Evolutionary conservation across 2,329 filamentous ascomycete species (phyloP).

Genomic region (Ceratocystis lukuohia): DNA sequence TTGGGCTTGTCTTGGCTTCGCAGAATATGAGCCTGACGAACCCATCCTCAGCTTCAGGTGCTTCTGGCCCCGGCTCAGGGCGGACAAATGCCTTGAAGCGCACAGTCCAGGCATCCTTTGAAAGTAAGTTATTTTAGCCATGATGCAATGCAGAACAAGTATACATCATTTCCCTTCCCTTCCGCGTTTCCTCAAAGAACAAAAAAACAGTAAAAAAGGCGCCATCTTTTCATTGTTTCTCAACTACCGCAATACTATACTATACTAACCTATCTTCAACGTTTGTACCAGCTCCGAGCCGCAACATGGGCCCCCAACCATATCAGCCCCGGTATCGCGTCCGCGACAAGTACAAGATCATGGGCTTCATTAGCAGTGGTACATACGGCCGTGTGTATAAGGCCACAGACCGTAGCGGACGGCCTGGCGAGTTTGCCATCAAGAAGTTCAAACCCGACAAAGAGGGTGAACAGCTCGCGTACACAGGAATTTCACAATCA

Average conservation of each 20-base stretch:
- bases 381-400: constrained; percentile 99
- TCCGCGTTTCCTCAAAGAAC: too few species aligned
- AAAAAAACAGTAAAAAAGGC: too few species aligned
- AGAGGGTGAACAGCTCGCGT: constrained; percentile 85
- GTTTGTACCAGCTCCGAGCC: background rate
- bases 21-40: constrained; percentile 40
- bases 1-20: background rate
- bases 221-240: too few species aligned
- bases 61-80: constrained; percentile 36
- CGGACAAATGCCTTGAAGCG: constrained; percentile 41
- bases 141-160: background rate
- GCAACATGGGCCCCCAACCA: constrained; percentile 17
- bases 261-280: background rate
- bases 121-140: constrained; percentile 26
- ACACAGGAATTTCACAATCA: constrained; percentile 94
- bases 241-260: background rate
- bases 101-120: constrained; percentile 29
- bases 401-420: constrained; percentile 55
- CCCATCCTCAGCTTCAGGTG: constrained; percentile 37
- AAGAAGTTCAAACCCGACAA: constrained; percentile 99
- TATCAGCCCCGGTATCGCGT: constrained; percentile 75
- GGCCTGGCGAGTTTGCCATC: constrained; percentile 81
- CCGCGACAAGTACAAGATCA: constrained; percentile 84
- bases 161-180: too few species aligned
- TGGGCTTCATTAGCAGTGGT: constrained; percentile 95